Percentiles rank a stretch among this genome's conserved stretches.
Evolutionary conservation across 352 stramenopile species (phyloP).

Genomic region (Phytophthora capsici): DNA sequence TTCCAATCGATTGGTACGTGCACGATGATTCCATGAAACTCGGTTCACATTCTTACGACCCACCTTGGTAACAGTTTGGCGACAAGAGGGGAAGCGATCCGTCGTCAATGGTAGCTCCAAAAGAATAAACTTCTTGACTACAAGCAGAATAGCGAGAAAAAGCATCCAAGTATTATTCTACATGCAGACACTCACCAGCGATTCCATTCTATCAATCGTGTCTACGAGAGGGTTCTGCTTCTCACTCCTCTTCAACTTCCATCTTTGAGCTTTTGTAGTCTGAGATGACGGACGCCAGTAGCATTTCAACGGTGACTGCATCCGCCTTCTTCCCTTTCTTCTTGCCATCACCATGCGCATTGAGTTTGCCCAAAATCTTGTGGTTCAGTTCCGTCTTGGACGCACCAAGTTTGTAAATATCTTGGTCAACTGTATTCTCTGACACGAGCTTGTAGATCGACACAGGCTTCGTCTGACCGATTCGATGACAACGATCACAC

Average conservation of each 20-base stretch:
- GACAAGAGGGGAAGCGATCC: slow-evolving; percentile 23
- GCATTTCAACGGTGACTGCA: slow-evolving; percentile 77
- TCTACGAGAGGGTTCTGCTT: neutral
- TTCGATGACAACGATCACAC: slow-evolving; percentile 91
- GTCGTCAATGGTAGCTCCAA: neutral
- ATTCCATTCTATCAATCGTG: slow-evolving; percentile 15
- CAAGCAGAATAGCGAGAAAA: neutral
- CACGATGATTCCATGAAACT: neutral
- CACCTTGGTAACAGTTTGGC: slow-evolving; percentile 11
- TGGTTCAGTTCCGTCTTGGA: slow-evolving; percentile 90
- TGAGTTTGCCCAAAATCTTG: slow-evolving; percentile 85
- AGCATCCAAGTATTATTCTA: slow-evolving; percentile 17
- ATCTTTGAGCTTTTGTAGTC: slow-evolving; percentile 65
- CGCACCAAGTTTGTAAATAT: slow-evolving; percentile 89
- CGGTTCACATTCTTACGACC: neutral
- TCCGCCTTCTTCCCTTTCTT: slow-evolving; percentile 40
- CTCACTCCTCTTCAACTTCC: slow-evolving; percentile 33
- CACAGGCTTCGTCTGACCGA: slow-evolving; percentile 90
- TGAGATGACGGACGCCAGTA: slow-evolving; percentile 79
- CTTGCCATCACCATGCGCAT: slow-evolving; percentile 52
- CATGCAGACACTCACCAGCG: slow-evolving; percentile 16
- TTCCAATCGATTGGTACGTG: slow-evolving; percentile 20
- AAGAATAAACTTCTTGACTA: too few relatives aligned
- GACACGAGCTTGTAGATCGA: slow-evolving; percentile 94
- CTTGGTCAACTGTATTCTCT: slow-evolving; percentile 91